Evolutionary conservation across 495 filamentous ascomycete species (phyloP).

Genomic region (Aspergillus bridgeri): DNA sequence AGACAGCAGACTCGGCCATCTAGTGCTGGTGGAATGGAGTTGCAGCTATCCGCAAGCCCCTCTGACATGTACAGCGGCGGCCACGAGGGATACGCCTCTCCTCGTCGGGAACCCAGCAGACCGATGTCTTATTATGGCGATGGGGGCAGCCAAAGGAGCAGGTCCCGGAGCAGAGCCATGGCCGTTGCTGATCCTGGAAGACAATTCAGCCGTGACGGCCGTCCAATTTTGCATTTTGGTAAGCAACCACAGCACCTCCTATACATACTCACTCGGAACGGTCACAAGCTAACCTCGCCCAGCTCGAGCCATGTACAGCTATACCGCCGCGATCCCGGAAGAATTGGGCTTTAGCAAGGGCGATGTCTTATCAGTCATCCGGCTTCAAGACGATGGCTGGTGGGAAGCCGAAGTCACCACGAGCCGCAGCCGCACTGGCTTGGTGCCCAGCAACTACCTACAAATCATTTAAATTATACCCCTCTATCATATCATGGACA

Average conservation of each 20-base stretch:
- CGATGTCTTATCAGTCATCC: conserved; percentile 82
- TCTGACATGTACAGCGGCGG: conserved; percentile 47
- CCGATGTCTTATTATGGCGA: conserved; percentile 63
- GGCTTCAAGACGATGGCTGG: conserved; percentile 97
- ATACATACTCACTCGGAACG: background rate
- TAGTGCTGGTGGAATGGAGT: conserved; percentile 72
- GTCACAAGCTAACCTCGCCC: conserved; percentile 13
- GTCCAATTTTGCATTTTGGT: conserved; percentile 90
- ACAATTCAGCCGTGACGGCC: conserved; percentile 81
- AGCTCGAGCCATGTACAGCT: conserved; percentile 94
- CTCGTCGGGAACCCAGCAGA: conserved; percentile 34
- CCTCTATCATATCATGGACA: conserved; percentile 24
- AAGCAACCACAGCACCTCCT: conserved; percentile 36
- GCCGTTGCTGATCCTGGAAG: conserved; percentile 55
- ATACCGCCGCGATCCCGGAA: conserved; percentile 89
- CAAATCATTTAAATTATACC: conserved; percentile 51
- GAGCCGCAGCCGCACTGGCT: conserved; percentile 65
- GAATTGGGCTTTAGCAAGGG: conserved; percentile 93
- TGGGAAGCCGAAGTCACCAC: conserved; percentile 97
- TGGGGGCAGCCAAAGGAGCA: conserved; percentile 39
- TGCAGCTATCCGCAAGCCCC: conserved; percentile 62
- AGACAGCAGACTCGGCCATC: conserved; percentile 58
- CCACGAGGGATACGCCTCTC: conserved; percentile 52
- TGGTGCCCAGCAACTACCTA: conserved; percentile 97
- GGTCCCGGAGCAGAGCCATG: conserved; percentile 77